Evolutionary conservation across 169 alveolate species (phyloP).

Genomic region (Eimeria necatrix): DNA sequence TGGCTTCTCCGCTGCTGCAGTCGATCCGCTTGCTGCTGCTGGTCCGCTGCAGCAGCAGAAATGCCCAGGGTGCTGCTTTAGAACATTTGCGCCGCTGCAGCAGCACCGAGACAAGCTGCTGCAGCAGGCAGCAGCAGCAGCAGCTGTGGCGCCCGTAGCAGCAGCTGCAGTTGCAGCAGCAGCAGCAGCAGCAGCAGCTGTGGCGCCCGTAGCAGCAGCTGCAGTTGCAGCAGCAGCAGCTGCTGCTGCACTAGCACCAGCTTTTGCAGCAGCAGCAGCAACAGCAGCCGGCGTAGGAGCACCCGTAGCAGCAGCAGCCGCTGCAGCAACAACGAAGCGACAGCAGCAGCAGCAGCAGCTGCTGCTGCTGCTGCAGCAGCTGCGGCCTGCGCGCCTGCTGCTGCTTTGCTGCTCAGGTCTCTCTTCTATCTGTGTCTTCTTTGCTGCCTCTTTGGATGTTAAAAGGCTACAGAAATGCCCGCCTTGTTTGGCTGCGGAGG

Average conservation of each 20-base stretch:
- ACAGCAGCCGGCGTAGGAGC: no score
- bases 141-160: no score
- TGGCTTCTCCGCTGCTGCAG: background rate
- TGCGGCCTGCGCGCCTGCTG: background rate
- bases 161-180: no score
- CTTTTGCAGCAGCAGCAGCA: no score
- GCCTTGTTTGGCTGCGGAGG: background rate
- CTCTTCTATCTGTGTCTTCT: background rate
- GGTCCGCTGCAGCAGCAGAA: background rate
- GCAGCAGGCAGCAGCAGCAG: no score
- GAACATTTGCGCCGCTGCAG: background rate
- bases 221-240: background rate
- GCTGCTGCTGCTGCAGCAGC: background rate
- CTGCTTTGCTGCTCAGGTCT: background rate
- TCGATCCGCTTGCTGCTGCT: background rate
- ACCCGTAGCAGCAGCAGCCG: no score
- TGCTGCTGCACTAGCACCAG: background rate
- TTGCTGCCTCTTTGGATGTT: slow-evolving; percentile 14
- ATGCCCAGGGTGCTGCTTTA: background rate
- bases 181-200: no score
- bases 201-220: no score
- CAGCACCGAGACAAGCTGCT: no score
- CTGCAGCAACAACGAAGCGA: no score
- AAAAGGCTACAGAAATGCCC: background rate
- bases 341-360: no score